These are phyloP conservation scores for Phytopythium oedochilum DNA, from an alignment of 352 stramenopile species.

Conservation along the genomic window DNA sequence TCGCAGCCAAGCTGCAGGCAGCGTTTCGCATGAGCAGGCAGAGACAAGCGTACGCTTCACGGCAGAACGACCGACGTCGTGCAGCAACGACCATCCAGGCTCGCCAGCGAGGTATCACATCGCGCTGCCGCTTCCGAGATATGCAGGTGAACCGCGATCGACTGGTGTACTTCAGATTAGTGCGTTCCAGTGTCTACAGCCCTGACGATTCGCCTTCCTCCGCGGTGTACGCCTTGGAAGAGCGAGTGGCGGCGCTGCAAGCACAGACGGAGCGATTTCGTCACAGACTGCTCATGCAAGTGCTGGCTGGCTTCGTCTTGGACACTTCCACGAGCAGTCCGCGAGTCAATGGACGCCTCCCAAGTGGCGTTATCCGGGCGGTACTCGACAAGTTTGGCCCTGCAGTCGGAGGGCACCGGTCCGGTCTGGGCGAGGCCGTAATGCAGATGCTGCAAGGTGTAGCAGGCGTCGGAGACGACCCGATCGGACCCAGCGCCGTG, in stretches of 20 bases:
- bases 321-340: not conserved
- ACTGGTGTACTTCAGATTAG: constrained; percentile 34
- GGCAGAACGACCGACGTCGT: constrained; percentile 36
- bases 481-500: not conserved
- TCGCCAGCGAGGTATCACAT: constrained; percentile 57
- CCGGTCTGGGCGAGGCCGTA: constrained; percentile 35
- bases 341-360: not conserved
- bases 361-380: not conserved
- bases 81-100: constrained; percentile 64
- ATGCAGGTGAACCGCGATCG: constrained; percentile 56
- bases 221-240: constrained; percentile 26
- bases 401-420: not conserved
- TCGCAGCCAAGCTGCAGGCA: constrained; percentile 68
- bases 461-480: not conserved
- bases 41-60: constrained; percentile 42
- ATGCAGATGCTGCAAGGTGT: constrained; percentile 4
- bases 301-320: constrained; percentile 46
- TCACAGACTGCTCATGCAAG: constrained; percentile 66
- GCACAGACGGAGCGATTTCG: constrained; percentile 33
- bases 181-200: not conserved
- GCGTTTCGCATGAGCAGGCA: constrained; percentile 67
- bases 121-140: constrained; percentile 41
- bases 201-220: too few relatives aligned
- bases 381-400: not conserved
- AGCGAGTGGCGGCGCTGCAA: constrained; percentile 27